phyloP scores from a whole-genome alignment of 345 rosid species.

The Syzygium aqueum region DNA sequence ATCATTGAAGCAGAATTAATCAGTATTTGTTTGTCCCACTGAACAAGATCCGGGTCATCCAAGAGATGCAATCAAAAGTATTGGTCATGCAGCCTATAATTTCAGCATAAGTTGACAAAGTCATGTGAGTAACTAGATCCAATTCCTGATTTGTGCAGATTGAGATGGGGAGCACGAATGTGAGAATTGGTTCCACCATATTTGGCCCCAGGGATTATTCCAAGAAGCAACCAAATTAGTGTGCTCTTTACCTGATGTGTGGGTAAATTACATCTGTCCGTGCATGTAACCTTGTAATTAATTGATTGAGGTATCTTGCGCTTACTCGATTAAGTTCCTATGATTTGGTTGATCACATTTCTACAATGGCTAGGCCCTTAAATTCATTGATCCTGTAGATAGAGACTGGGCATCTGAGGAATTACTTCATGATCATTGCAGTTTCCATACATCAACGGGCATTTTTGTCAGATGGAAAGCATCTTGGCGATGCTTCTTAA shows the following conservation, averaged over 20 bases:
- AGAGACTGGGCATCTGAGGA: background rate
- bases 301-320: background rate
- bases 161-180: conserved; percentile 87
- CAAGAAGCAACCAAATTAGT: conserved; percentile 22
- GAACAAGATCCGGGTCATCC: background rate
- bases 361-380: background rate
- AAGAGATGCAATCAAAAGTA: background rate
- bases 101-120: background rate
- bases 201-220: conserved; percentile 82
- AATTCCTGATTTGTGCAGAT: conserved; percentile 41
- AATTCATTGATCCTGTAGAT: background rate
- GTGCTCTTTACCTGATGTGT: background rate
- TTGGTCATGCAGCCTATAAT: background rate
- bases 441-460: background rate
- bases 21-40: background rate
- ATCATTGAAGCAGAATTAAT: background rate
- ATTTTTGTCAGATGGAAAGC: background rate
- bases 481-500: background rate
- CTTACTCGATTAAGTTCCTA: background rate
- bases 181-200: conserved; percentile 87
- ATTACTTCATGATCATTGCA: background rate
- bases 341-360: background rate
- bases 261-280: background rate
- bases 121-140: background rate
- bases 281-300: background rate